Base-by-base conservation (phyloP, 352 stramenopile species). In the Phytophthora multivora region DNA sequence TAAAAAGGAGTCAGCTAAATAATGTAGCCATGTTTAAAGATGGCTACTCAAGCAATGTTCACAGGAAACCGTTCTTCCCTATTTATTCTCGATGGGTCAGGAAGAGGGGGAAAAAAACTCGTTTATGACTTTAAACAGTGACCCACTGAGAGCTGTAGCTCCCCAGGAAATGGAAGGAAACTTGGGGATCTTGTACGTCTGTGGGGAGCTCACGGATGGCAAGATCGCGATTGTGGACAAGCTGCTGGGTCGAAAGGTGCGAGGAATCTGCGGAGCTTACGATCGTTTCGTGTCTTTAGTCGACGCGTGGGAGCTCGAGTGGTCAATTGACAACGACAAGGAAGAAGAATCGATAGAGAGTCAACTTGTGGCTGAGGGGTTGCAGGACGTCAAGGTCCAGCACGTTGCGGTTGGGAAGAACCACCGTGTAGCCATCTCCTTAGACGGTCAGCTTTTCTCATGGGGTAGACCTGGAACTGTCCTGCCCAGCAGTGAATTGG, bases 401-500 rank as follows among this genome's bases (percentile, higher is more conserved):
- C 69, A 86, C 19, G 40, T 89, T 19, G 71, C 80, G 2, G 72
- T 85, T 39, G 84, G 84, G 15, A 71, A 74, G 47, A 57, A 73
- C n/a, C 80, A 93, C 51, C 71, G 75, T n/a, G 64, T 87, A 5
- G 75, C 73, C 9, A 58, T 89, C 2, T 82, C 79, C 10, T 56
- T 90, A 10, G 75, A 93, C 33, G 81, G 84, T 2, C 62, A 89
- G 9, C 53, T 93, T 35, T 89, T 82, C 50, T 86, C 80, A 1
- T 93, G 81, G 81, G 84, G 74, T n/a, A 48, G 47, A 38, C 56
- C 59, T 35, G 63, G 78, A 26, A 33, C 59, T 0, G 47, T 42
- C 19, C 39, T 83, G 15, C 30, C 61, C 18, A 55, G 53, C 11
- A 81, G 77, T 28, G 77, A 90, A 45, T 55, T 90, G 1, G 81